Percentiles rank a stretch among this genome's conserved stretches.
phyloP scores from a whole-genome alignment of 768 basidiomycete genomes.

The Brasilioporus rufonigricans region DNA sequence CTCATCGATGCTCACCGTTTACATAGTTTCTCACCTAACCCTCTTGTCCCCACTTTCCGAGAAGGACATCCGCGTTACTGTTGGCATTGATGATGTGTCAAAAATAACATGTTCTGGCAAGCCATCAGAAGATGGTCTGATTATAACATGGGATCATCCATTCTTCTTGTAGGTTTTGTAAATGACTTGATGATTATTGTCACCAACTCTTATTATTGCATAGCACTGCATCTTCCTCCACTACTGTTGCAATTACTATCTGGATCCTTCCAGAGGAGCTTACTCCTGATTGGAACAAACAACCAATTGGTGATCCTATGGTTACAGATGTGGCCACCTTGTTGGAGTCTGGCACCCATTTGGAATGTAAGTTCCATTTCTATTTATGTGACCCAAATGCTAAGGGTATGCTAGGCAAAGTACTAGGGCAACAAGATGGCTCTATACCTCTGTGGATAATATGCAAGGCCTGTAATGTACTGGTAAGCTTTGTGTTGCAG shows the following conservation, averaged over 20 bases:
- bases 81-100: neutral
- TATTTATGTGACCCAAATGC: neutral
- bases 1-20: too few relatives aligned
- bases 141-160: neutral
- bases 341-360: neutral
- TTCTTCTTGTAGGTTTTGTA: neutral
- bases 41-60: too few relatives aligned
- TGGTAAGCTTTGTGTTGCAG: neutral
- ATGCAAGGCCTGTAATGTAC: neutral
- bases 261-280: neutral
- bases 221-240: too few relatives aligned
- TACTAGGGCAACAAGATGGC: neutral
- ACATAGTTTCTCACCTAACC: too few relatives aligned
- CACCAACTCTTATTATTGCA: too few relatives aligned
- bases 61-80: too few relatives aligned
- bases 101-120: too few relatives aligned
- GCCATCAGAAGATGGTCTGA: too few relatives aligned
- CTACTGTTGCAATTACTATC: neutral
- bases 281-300: neutral
- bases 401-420: neutral
- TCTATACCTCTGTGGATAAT: neutral
- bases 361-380: neutral
- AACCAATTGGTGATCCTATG: neutral
- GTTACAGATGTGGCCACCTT: neutral
- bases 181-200: neutral